phyloP scores from a whole-genome alignment of 371 early-diverging fungal genomes.

The Batkoa obscura region DNA sequence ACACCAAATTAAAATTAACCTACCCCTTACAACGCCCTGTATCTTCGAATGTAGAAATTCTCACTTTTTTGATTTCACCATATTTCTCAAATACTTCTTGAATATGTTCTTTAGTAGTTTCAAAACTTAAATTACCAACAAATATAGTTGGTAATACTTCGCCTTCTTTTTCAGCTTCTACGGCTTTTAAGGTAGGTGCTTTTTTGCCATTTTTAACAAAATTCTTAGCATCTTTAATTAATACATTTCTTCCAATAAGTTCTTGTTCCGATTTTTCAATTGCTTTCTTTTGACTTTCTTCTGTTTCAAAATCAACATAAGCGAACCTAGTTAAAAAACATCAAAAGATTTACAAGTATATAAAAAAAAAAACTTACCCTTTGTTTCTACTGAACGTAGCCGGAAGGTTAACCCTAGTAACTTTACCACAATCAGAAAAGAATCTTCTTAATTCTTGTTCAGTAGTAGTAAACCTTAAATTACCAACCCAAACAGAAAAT shows the following conservation, averaged over 20 bases:
- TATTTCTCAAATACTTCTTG: constrained; percentile 34
- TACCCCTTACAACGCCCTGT: constrained; percentile 56
- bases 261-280: constrained; percentile 32
- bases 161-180: too few relatives aligned
- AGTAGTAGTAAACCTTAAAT: constrained; percentile 36
- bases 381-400: constrained; percentile 22
- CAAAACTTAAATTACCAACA: constrained; percentile 60
- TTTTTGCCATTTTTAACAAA: constrained; percentile 11
- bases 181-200: too few relatives aligned
- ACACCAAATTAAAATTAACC: neutral
- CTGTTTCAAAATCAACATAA: constrained; percentile 39
- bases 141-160: constrained; percentile 24
- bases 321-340: constrained; percentile 33
- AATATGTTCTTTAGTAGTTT: constrained; percentile 35
- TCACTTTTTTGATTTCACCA: constrained; percentile 41
- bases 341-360: neutral
- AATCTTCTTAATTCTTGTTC: constrained; percentile 28
- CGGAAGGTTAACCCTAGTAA: constrained; percentile 51
- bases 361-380: constrained; percentile 18
- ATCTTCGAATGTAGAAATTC: constrained; percentile 53
- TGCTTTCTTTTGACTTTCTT: constrained; percentile 30
- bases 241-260: constrained; percentile 34
- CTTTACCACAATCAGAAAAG: constrained; percentile 29
- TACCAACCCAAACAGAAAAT: constrained; percentile 56
- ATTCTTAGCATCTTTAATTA: constrained; percentile 34